Evolutionary conservation across 805 yeast genomes (phyloP), one percentile per base, ranked within the genome.

Genomic region (Candida incommunis): DNA sequence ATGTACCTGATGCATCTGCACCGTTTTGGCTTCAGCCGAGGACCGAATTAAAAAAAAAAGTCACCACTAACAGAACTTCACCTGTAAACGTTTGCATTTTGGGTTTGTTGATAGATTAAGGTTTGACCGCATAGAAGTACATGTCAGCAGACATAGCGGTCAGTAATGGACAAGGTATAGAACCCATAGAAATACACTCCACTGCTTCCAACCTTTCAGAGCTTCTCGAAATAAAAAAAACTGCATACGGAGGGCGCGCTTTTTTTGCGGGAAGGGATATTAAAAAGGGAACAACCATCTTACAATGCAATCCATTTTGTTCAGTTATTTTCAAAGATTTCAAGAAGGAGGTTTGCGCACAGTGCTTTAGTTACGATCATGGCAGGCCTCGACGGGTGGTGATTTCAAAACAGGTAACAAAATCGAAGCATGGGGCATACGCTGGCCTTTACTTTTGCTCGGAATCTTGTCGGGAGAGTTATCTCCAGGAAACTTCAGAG

Each of bases 231-330:
- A 43, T 37, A 25, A 22, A 23, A 24, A 20, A 60, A 31, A 74
- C 80, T 3, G 56, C 59, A 35, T 72, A 71, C 69, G 70, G 74
- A 29, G 82, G 82, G n/a, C 64, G 83, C 45, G 83, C 82, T 1
- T 76, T 80, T 51, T 78, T 73, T 54, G 72, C 82, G 7, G 50
- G 46, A 0, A 23, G 26, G 2, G 47, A 54, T n/a, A 70, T 79
- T 13, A 59, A 67, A 13, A 52, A 56, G 26, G 73, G 66, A 5
- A 66, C 74, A 0, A 51, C 56, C 0, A 59, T 79, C 3, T 60
- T 72, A 34, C 46, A 41, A 5, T 69, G 74, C 16, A 48, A 54
- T 2, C 76, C 79, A 0, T 57, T 75, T 34, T 71, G 80, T 7
- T 61, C 69, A 15, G 64, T 74, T 1, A 65, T 78, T 2, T 58